Conservation (phyloP, 139 green algal species). For the Picochlorum sp. region DNA sequence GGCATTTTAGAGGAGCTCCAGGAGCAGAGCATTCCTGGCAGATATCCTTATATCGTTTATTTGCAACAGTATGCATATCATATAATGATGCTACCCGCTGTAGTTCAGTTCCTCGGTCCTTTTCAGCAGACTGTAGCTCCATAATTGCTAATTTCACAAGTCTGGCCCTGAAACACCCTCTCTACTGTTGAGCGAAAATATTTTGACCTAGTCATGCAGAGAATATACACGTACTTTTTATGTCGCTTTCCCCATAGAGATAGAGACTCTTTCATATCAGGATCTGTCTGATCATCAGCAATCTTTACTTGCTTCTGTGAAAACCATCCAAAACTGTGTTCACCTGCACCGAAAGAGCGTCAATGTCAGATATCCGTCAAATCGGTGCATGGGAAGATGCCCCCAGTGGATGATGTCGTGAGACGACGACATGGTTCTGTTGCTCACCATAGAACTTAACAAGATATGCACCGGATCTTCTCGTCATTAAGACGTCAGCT, state of each 20-base stretch:
- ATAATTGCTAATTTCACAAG: conserved; percentile 4
- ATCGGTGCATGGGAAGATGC: too few species aligned
- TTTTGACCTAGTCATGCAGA: too few species aligned
- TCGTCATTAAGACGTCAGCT: conserved; percentile 34
- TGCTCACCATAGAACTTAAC: conserved; percentile 44
- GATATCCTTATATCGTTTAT: not conserved
- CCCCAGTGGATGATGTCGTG: too few species aligned
- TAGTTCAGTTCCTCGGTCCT: not conserved
- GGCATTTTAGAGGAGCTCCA: not conserved
- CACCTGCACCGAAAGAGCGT: not conserved
- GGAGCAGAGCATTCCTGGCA: not conserved
- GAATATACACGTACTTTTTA: conserved; percentile 20
- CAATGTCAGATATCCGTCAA: too few species aligned
- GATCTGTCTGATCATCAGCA: not conserved
- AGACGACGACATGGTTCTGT: too few species aligned
- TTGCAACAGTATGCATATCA: not conserved
- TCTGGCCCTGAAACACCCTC: not conserved
- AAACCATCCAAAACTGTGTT: conserved; percentile 51
- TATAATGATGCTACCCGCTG: not conserved
- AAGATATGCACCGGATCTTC: conserved; percentile 22
- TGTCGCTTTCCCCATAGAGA: conserved; percentile 15
- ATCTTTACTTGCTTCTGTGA: conserved; percentile 2
- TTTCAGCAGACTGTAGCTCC: not conserved
- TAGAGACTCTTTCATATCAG: conserved; percentile 9
- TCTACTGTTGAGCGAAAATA: too few species aligned